Base-by-base conservation (phyloP, 139 green algal genomes). In the Deuterostichococcus epilithicus region DNA sequence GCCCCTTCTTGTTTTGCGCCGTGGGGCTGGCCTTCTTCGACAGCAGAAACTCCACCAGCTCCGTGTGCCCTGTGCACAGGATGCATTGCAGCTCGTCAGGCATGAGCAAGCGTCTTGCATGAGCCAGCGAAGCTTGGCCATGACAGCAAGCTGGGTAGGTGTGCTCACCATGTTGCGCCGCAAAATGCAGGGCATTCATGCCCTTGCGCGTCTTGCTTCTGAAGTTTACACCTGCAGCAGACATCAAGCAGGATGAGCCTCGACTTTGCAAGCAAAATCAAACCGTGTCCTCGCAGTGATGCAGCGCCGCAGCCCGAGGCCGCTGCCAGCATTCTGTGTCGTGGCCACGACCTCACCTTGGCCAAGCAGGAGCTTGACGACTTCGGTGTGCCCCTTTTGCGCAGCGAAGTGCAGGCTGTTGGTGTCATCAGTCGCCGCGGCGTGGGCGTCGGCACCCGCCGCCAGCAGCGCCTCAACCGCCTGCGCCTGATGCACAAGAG, bases 401-500 rank as follows among this genome's bases (percentile, higher is more conserved):
- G 87, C 87, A 1, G 88, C 88, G 82, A 94, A 94, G 71, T 95
- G 91, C 69, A 96, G 78, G 0, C 89, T 87, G 68, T 83, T 83
- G 28, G 73, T 94, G 78, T 94, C 87, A 69, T 95, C 92, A 52
- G 84, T 78, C 0, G 90, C 92, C 0, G 66, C 68, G 0, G 78
- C 80, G 0, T 72, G 77, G 1, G 78, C 35, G 18, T 86, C 26
- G 67, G 63, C 70, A 23, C 87, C 85, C 2, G 90, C 84, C 0
- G 80, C 85, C 25, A 95, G 45, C 73, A 96, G 81, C 33, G 88
- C 74, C 60, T 91, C 89, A 10, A 94, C 79, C 1, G 81, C 75
- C 22, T 93, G 86, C 65, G 88, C 76, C 20, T 81, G 78, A n/a
- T 72, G 5, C 52, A n/a, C n/a, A n/a, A n/a, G n/a, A n/a, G n/a